Evolutionary conservation across 163 green algal species (phyloP).

Genomic region (Trebouxia gelatinosa): DNA sequence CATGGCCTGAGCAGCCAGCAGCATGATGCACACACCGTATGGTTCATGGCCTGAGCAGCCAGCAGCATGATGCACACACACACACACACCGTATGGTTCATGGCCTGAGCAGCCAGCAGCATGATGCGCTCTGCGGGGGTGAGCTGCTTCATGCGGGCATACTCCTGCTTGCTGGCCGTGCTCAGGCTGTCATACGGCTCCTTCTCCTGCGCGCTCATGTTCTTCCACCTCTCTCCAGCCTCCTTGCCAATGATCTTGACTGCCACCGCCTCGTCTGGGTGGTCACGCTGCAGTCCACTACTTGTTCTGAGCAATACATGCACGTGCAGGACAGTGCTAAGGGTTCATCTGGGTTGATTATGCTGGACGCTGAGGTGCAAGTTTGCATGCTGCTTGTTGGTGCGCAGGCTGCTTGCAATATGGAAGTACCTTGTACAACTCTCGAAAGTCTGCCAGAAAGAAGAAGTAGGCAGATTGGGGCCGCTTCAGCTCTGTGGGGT

Average conservation of each 20-base stretch:
- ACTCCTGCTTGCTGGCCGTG: slow-evolving; percentile 33
- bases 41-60: not conserved
- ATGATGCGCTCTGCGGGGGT: slow-evolving; percentile 28
- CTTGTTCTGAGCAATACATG: too few species aligned
- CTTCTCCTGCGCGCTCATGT: slow-evolving; percentile 34
- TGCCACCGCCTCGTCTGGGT: slow-evolving; percentile 31
- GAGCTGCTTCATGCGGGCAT: slow-evolving; percentile 34
- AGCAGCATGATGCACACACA: slow-evolving; percentile 17
- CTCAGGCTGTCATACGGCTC: slow-evolving; percentile 39
- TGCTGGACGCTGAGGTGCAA: too few species aligned
- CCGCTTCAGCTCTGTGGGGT: slow-evolving; percentile 38
- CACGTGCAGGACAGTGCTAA: too few species aligned
- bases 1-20: too few species aligned
- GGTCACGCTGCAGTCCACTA: slow-evolving; percentile 34
- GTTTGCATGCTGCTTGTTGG: not conserved
- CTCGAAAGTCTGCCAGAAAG: slow-evolving; percentile 43
- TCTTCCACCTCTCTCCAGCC: slow-evolving; percentile 35
- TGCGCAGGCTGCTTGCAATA: not conserved
- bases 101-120: not conserved
- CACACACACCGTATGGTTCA: not conserved
- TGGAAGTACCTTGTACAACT: slow-evolving; percentile 38
- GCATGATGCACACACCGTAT: not conserved
- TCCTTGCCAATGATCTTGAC: slow-evolving; percentile 29
- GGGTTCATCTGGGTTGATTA: too few species aligned
- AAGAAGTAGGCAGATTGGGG: slow-evolving; percentile 47